Evolutionary conservation across 371 early-diverging fungal genomes (phyloP).

Genomic region (Amoeboaphelidium occidentale): DNA sequence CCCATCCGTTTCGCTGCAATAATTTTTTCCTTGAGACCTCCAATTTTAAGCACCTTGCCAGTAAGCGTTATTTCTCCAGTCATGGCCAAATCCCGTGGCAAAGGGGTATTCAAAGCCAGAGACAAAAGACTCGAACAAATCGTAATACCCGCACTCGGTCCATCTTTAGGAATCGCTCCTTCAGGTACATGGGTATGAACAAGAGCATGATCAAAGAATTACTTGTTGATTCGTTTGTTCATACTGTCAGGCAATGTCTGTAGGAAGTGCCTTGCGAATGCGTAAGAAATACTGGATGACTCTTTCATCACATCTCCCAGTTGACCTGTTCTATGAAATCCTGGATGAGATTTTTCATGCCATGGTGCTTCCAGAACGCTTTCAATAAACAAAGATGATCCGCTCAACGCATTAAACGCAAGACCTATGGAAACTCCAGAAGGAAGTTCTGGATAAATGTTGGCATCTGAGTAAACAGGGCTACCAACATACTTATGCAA

Average conservation of each 20-base stretch:
- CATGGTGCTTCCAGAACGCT: conserved; percentile 62
- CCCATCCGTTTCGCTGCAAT: conserved; percentile 87
- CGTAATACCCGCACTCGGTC: conserved; percentile 86
- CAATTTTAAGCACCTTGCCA: conserved; percentile 86
- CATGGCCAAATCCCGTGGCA: conserved; percentile 71
- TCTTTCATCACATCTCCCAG: conserved; percentile 97
- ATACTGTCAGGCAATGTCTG: too few species aligned
- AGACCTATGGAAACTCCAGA: conserved; percentile 85
- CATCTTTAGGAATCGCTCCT: conserved; percentile 94
- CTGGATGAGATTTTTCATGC: conserved; percentile 15
- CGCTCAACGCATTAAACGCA: conserved; percentile 86
- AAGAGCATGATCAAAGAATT: conserved; percentile 61
- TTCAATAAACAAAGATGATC: conserved; percentile 79
- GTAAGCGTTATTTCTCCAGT: conserved; percentile 93
- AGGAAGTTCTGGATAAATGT: conserved; percentile 60
- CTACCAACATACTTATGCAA: conserved; percentile 80
- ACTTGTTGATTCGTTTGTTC: conserved; percentile 42
- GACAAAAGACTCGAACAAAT: conserved; percentile 84
- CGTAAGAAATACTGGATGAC: conserved; percentile 79
- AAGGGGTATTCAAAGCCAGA: conserved; percentile 47
- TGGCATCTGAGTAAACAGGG: conserved; percentile 60
- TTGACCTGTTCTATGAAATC: conserved; percentile 43
- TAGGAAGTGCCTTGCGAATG: conserved; percentile 60
- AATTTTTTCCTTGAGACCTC: conserved; percentile 88
- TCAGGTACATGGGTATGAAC: conserved; percentile 93